phyloP scores from a whole-genome alignment of 2,329 filamentous ascomycete genomes.

The Chaetomiaceae sp. region DNA sequence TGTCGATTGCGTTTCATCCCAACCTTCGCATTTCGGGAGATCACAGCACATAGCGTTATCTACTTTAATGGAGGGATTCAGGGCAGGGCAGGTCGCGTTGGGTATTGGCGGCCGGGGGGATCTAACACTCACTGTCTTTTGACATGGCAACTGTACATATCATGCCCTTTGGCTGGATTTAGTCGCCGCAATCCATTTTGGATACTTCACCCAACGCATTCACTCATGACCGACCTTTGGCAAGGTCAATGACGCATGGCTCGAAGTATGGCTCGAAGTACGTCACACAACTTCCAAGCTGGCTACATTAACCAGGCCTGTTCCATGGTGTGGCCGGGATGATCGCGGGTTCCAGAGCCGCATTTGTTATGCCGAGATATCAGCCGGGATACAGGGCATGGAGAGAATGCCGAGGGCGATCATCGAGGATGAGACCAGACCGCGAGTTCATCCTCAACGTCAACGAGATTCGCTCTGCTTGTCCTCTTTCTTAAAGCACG shows the following conservation, averaged over 20 bases:
- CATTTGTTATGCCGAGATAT: not conserved
- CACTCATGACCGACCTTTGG: not conserved
- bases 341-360: not conserved
- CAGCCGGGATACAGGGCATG: not conserved
- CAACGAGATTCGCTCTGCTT: no score
- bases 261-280: not conserved
- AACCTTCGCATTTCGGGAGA: not conserved
- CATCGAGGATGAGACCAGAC: no score
- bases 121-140: not conserved
- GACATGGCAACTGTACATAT: not conserved
- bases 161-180: not conserved
- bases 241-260: no score
- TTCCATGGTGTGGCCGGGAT: not conserved
- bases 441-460: no score
- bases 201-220: not conserved
- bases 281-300: no score
- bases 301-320: not conserved
- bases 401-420: no score
- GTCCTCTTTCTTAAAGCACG: no score
- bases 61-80: not conserved
- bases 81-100: not conserved
- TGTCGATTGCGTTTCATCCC: not conserved
- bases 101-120: not conserved
- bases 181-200: constrained; percentile 1
- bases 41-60: not conserved